These are phyloP conservation scores for Prunus padus DNA, from an alignment of 306 rosid species.

Conservation along the genomic window DNA sequence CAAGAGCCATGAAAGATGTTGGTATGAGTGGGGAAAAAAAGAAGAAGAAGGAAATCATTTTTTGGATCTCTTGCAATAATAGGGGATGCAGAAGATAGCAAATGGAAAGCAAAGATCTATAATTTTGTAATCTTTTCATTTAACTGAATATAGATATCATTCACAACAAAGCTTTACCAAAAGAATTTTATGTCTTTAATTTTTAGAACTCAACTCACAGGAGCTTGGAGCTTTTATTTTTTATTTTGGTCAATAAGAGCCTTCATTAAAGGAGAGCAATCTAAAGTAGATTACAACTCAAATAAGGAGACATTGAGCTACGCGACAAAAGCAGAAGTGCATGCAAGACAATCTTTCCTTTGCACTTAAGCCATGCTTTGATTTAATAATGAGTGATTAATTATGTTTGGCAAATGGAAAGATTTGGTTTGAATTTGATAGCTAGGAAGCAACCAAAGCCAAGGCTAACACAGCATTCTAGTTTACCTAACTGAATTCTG, in stretches of 20 bases:
- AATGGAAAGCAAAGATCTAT: not conserved
- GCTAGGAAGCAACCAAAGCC: not conserved
- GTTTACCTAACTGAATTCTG: slow-evolving; percentile 8
- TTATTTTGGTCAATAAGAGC: too few species aligned
- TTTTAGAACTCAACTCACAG: too few species aligned
- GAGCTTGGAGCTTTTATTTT: not conserved
- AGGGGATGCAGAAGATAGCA: slow-evolving; percentile 3
- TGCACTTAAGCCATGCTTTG: not conserved
- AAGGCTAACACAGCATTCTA: not conserved
- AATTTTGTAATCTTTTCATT: not conserved
- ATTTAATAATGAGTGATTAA: not conserved
- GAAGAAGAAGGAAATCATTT: not conserved
- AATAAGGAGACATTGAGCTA: too few species aligned
- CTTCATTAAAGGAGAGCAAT: too few species aligned
- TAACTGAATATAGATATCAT: not conserved
- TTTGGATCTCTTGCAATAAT: not conserved
- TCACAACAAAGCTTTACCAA: too few species aligned
- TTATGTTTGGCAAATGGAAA: not conserved
- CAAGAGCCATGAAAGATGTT: not conserved
- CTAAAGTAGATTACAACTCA: too few species aligned
- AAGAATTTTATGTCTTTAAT: not conserved
- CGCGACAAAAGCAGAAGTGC: too few species aligned
- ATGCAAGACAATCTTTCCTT: slow-evolving; percentile 3
- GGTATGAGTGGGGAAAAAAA: slow-evolving; percentile 4
- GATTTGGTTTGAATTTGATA: slow-evolving; percentile 2